Evolutionary conservation across 2,329 filamentous ascomycete species (phyloP), one percentile per base, ranked within the genome.

Genomic region (Myriangium duriaei): DNA sequence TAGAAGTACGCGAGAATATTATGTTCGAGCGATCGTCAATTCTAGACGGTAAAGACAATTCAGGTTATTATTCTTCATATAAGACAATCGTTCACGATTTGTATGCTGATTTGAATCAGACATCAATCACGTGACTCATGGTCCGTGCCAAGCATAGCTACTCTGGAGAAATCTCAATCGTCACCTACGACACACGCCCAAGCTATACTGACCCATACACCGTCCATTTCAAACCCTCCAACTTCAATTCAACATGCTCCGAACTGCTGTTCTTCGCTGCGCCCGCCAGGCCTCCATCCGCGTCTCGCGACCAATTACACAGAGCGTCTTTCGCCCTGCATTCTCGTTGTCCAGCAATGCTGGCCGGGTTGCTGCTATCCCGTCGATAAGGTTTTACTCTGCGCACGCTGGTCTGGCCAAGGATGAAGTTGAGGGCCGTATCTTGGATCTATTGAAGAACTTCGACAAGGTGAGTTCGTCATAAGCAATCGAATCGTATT

Each of bases 361-460:
- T 55, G 61, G 67, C 50, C 73, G 79, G 57, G 68, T 74, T 49
- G 70, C 73, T 55, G 69, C 71, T 55, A 74, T 78, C 65, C 71
- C 79, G 59, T 72, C 75, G 51, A 71, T 82, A 56, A 73, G 91
- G 65, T 81, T 77, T 69, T 98, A 98, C 69, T 85, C 87, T 50
- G 82, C 88, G 38, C 78, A 73, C 43, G 75, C 79, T 47, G 78
- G 79, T 50, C 74, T 96, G 48, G 71, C 75, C 54, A 80, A 86
- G 71, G 70, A 78, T 41, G 85, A 94, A 68, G 82, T 94, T 42
- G 80, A 92, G 68, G 84, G 83, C 44, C 77, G 88, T 59, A 95
- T 96, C 71, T 73, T 93, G 62, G 82, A 85, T 64, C 71, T 98
- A 55, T 65, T 98, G 64, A 81, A 86, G 68, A 88, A 87, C 62